A percentile compares a stretch with the other conserved stretches of the same genome.
Evolutionary conservation across 352 stramenopile species (phyloP).

Genomic region (Aphanomyces astaci): DNA sequence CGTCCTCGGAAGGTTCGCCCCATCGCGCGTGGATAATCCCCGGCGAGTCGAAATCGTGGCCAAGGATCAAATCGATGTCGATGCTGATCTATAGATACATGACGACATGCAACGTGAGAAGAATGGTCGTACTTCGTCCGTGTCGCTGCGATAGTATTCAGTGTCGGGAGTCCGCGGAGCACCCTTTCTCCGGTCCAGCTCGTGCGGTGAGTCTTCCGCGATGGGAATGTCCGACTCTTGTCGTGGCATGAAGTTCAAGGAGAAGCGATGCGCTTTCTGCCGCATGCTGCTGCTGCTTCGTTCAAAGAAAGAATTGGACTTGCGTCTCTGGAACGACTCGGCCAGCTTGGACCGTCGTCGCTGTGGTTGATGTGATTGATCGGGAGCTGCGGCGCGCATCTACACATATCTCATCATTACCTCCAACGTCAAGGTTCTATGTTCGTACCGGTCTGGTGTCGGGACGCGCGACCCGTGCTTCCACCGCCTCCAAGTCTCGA

Average conservation of each 20-base stretch:
- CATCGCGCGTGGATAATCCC: slow-evolving; percentile 82
- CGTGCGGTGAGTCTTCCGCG: not conserved
- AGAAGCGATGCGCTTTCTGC: slow-evolving; percentile 1
- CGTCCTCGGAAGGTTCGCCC: slow-evolving; percentile 73
- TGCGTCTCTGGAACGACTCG: not conserved
- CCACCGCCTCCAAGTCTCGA: not conserved
- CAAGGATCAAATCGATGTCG: slow-evolving; percentile 72
- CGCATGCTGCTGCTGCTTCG: not conserved
- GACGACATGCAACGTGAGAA: not conserved
- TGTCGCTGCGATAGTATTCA: slow-evolving; percentile 17
- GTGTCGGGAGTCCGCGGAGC: not conserved
- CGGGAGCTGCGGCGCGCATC: not conserved
- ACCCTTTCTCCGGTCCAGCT: not conserved
- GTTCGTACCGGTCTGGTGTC: not conserved
- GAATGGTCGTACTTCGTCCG: not conserved
- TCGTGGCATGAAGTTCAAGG: slow-evolving; percentile 9
- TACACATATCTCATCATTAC: too few relatives aligned
- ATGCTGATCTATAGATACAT: slow-evolving; percentile 25
- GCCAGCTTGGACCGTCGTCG: not conserved
- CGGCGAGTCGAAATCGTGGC: slow-evolving; percentile 62
- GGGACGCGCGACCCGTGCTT: not conserved
- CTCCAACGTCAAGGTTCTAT: too few relatives aligned
- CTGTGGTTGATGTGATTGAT: not conserved
- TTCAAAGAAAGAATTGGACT: not conserved
- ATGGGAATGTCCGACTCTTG: slow-evolving; percentile 20